These are phyloP conservation scores for Lyophyllum shimeji DNA, from an alignment of 768 basidiomycete genomes.

Conservation along the genomic window DNA sequence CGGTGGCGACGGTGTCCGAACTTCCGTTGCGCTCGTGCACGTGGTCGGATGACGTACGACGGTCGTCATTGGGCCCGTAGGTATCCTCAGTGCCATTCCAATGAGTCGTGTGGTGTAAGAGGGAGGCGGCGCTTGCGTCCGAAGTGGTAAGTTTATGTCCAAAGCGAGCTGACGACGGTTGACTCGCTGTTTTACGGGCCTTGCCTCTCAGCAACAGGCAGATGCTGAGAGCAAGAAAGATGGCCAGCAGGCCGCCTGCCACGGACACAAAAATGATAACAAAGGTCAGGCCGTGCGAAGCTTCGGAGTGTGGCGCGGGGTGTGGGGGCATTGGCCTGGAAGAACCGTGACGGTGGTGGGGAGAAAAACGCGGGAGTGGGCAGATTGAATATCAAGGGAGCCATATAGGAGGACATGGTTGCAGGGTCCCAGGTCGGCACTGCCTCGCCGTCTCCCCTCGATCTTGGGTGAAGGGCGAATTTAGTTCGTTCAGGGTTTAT, in stretches of 20 bases:
- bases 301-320: neutral
- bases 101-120: neutral
- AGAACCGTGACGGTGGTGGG: neutral
- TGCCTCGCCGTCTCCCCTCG: conserved; percentile 4
- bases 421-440: conserved; percentile 1
- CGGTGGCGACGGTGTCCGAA: conserved; percentile 1
- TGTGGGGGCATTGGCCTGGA: neutral
- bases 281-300: neutral
- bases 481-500: neutral
- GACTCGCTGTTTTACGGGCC: neutral
- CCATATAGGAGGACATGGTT: neutral
- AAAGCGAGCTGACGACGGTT: neutral
- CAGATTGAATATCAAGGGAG: neutral
- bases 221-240: neutral
- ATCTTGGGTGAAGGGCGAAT: neutral
- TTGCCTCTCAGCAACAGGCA: neutral
- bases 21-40: neutral
- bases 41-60: neutral
- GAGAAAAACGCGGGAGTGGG: neutral
- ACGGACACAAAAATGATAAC: neutral
- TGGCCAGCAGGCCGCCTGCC: neutral
- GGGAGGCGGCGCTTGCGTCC: conserved; percentile 2
- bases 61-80: neutral
- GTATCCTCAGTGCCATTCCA: neutral
- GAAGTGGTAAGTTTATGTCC: neutral